A percentile compares a stretch with the other conserved stretches of the same genome.
Conservation (phyloP, 2,329 filamentous ascomycete species). For the Aureobasidium mangrovei region DNA sequence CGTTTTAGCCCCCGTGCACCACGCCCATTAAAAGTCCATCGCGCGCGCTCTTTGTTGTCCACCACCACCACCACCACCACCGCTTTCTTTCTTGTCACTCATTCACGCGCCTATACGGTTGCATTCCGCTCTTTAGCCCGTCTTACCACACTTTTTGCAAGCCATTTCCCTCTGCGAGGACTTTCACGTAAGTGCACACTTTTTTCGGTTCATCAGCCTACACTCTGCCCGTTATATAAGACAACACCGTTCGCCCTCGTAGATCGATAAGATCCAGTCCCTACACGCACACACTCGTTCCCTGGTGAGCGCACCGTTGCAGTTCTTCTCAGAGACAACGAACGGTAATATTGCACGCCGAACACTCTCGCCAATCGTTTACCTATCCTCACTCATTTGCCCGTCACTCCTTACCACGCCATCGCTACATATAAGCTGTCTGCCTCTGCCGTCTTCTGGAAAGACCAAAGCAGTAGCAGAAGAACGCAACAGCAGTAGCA, state of each 20-base stretch:
- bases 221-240: constrained; percentile 7
- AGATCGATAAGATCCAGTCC: constrained; percentile 16
- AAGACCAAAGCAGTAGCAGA: constrained; percentile 12
- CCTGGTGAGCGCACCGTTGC: constrained; percentile 11
- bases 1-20: constrained; percentile 10
- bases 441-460: constrained; percentile 8
- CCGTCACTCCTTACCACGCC: not conserved
- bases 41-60: constrained; percentile 10
- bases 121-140: constrained; percentile 15
- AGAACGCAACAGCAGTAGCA: constrained; percentile 15
- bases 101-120: constrained; percentile 17
- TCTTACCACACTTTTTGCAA: constrained; percentile 10
- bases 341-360: constrained; percentile 11
- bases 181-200: constrained; percentile 15
- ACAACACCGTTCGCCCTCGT: constrained; percentile 12
- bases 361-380: constrained; percentile 13
- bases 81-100: constrained; percentile 17
- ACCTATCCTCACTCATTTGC: constrained; percentile 5
- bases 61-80: not conserved
- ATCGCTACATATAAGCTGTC: constrained; percentile 15
- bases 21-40: constrained; percentile 12
- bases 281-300: constrained; percentile 8
- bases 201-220: not conserved
- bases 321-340: constrained; percentile 2
- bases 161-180: constrained; percentile 15